These are phyloP conservation scores for Yamadazyma olivae DNA, from an alignment of 805 yeast species.

Conservation along the genomic window DNA sequence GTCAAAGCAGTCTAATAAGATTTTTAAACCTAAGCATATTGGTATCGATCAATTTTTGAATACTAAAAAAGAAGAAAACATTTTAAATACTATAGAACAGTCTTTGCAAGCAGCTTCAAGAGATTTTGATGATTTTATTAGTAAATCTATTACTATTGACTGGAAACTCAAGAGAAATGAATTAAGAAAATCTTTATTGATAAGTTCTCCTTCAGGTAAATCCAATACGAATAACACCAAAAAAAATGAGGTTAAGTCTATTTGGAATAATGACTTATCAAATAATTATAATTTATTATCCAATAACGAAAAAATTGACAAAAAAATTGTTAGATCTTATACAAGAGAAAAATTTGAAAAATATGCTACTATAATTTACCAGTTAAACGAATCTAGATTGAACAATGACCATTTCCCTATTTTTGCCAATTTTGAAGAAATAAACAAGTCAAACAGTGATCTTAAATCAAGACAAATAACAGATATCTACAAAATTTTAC, in stretches of 20 bases:
- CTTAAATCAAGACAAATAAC: conserved; percentile 65
- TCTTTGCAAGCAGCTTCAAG: conserved; percentile 67
- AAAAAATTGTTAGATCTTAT: conserved; percentile 20
- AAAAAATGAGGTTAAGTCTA: conserved; percentile 13
- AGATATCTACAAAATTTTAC: conserved; percentile 72
- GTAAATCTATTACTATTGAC: conserved; percentile 69
- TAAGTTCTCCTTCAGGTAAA: conserved; percentile 17
- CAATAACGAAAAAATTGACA: conserved; percentile 1
- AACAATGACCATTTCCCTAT: conserved; percentile 51
- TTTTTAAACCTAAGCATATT: conserved; percentile 9
- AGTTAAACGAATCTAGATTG: conserved; percentile 68
- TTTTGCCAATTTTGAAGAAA: conserved; percentile 56
- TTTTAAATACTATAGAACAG: conserved; percentile 79
- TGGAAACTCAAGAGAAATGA: conserved; percentile 81
- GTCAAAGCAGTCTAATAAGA: conserved; percentile 4
- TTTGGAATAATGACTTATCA: neutral
- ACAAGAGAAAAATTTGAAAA: conserved; percentile 63
- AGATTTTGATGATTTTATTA: conserved; percentile 79
- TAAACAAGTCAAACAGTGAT: conserved; percentile 57
- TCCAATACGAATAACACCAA: conserved; percentile 9
- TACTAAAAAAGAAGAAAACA: conserved; percentile 76
- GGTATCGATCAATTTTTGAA: conserved; percentile 62
- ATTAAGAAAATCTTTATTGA: conserved; percentile 69
- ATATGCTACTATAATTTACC: conserved; percentile 68
- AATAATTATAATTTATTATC: neutral